Base-by-base conservation (phyloP, 495 filamentous ascomycete genomes). In the Tricharina praecox region DNA sequence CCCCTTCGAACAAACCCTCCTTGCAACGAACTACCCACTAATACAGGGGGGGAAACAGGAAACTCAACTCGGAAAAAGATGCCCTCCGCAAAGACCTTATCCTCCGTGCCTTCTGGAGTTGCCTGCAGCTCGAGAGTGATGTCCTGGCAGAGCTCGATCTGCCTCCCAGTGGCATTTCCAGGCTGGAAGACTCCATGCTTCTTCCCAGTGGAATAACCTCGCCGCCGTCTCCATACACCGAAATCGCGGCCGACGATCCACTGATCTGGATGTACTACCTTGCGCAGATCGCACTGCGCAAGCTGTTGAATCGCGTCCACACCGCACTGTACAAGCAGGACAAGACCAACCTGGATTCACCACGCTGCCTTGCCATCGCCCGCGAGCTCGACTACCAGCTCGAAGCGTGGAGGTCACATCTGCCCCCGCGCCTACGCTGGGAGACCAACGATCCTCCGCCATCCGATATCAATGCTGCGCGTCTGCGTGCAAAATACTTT, bases 111-210 rank as follows among this genome's bases (percentile, higher is more conserved):
- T 94, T 83, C 54, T 97, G 88, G 88, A 90, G 87, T 7, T 92
- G 83, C 59, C 66, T 94, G 53, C 90, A 95, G 53, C 70, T 96
- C 18, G 90, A 97, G 65, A 94, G 90, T 66, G 90, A 97, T 62
- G 81, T 97, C 34, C 67, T 94, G 24, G 90, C 90, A 8, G 90
- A 97, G 63, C 65, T 95, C 23, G 81, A 82, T 48, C 74, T 81
- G 23, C 81, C 87, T 3, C 83, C 85, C 45, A 81, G 79, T 53
- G 76, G 77, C 18, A 79, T 92, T 56, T 74, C 88, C 48, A 70
- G 71, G 30, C 77, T 73, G 24, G 82, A 86, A 62, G 70, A 72
- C 25, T 70, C 73, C 13, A 82, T 87, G 64, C 66, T 66, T 3
- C 67, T 79, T 49, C 82, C 82, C 8, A 67, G 65, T 39, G 69